Conservation (phyloP, 495 filamentous ascomycete genomes). For the Hyaloscypha hepaticicola region DNA sequence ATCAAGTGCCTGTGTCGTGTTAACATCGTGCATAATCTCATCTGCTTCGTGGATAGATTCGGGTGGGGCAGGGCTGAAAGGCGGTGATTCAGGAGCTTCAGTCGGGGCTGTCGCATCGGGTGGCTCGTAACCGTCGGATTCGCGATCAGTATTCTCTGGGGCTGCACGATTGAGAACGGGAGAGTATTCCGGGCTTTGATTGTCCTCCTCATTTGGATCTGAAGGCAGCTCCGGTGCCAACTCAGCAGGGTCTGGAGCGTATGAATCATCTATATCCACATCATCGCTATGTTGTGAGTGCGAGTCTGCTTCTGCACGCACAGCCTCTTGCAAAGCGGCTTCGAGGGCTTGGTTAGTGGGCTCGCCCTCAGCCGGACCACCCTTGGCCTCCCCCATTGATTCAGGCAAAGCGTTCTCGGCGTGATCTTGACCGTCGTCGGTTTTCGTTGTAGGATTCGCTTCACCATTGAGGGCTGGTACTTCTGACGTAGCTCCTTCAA, state of each 20-base stretch:
- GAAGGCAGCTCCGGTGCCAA: conserved; percentile 1
- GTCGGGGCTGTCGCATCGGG: conserved; percentile 43
- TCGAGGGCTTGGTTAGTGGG: conserved; percentile 26
- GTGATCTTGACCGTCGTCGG: not conserved
- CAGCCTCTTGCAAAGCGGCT: conserved; percentile 26
- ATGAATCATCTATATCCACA: conserved; percentile 25
- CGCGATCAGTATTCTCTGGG: conserved; percentile 17
- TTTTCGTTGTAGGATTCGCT: not conserved
- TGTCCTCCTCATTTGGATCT: conserved; percentile 11
- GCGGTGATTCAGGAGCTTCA: conserved; percentile 24
- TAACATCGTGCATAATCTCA: not conserved
- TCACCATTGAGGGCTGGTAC: not conserved
- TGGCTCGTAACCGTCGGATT: conserved; percentile 57
- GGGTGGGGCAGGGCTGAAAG: conserved; percentile 32
- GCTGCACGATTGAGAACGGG: conserved; percentile 13
- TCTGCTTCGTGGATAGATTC: conserved; percentile 12
- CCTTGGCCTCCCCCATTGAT: not conserved
- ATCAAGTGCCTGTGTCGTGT: conserved; percentile 5
- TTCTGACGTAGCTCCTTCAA: not conserved
- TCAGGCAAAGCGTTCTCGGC: not conserved
- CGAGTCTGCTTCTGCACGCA: conserved; percentile 25
- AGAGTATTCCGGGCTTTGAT: conserved; percentile 21
- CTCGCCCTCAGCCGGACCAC: not conserved
- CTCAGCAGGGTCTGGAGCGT: conserved; percentile 22
- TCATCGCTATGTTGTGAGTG: conserved; percentile 12